Conservation (phyloP, 1,284 basidiomycete genomes). For the Rhodotorula glutinis region DNA sequence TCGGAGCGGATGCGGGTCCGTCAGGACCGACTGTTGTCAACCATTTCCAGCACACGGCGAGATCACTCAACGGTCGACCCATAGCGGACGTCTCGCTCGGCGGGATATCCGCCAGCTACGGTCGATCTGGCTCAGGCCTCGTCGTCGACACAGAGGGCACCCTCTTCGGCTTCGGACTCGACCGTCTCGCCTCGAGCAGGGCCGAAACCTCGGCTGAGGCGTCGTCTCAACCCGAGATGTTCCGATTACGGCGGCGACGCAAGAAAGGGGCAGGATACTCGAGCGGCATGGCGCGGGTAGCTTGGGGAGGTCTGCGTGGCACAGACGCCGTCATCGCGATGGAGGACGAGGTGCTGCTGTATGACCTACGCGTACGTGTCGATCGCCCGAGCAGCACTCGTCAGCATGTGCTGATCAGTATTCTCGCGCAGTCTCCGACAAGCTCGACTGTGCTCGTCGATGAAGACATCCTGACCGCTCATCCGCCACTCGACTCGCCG, state of each 20-base stretch:
- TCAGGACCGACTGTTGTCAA: neutral
- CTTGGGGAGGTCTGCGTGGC: slow-evolving; percentile 16
- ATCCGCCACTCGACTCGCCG: slow-evolving; percentile 1
- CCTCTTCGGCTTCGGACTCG: slow-evolving; percentile 28
- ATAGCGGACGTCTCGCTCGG: slow-evolving; percentile 31
- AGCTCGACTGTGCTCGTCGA: slow-evolving; percentile 3
- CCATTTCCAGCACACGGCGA: slow-evolving; percentile 6
- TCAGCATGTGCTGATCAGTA: neutral
- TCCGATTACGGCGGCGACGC: slow-evolving; percentile 13
- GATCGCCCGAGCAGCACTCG: too few species aligned
- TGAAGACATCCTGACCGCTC: neutral
- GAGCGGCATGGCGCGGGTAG: slow-evolving; percentile 20
- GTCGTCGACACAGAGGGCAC: slow-evolving; percentile 22
- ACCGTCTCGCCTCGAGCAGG: neutral
- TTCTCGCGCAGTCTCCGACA: neutral
- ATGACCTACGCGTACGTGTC: slow-evolving; percentile 25
- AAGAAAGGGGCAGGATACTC: slow-evolving; percentile 3
- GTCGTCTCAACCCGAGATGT: slow-evolving; percentile 12
- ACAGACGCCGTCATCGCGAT: slow-evolving; percentile 27
- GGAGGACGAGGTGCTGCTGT: slow-evolving; percentile 34
- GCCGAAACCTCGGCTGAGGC: neutral
- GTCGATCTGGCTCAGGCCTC: slow-evolving; percentile 15
- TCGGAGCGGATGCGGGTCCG: neutral
- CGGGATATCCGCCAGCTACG: neutral
- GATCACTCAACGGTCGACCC: neutral